Base-by-base conservation (phyloP, 2,329 filamentous ascomycete species). In the Magnaporthales sp. region DNA sequence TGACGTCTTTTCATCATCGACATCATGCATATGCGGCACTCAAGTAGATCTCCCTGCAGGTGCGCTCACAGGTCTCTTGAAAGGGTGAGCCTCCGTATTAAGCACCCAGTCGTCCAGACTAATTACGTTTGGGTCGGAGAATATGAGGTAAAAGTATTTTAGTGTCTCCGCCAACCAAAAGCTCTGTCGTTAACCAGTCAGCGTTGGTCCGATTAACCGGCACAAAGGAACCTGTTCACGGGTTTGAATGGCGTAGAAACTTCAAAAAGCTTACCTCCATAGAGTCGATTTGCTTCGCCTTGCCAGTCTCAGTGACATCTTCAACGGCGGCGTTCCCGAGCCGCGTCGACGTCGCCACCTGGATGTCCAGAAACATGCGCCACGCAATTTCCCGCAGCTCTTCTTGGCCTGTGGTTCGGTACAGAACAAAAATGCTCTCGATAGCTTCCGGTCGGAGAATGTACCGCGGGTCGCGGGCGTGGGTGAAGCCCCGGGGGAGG, bases 391-490 rank as follows among this genome's bases (percentile, higher is more conserved):
- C 83, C 9, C 89, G 81, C 74, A 92, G 92, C 63, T 84, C 86
- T 11, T 84, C 82, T 70, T 93, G 87, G 5, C 87, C 88, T 0
- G 90, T 92, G 72, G 92, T 90, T 64, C 90, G 85, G 83, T 89
- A 93, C 86, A 93, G 90, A 75, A 92, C 89, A 74, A 92, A 89
- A 63, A 93, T 78, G 62, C 84, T 89, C 75, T 93, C 90, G 31
- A 92, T 84, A 0, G 90, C 91, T 76, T 93, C 90, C 0, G 91
- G 90, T 22, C 90, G 82, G 73, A 92, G 62, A 51, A 72, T 81
- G 69, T 88, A 89, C 60, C 79, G 69, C 10, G 73, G 31, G 58
- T 77, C 75, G 5, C 70, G 68, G 1, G 73, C 70, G 15, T 70
- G 67, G 2, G 68, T 68, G 30, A 77, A 73, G 0, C 75, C 75